A percentile compares a stretch with the other conserved stretches of the same genome.
Conservation (phyloP, 1,284 basidiomycete genomes). For the Sporisorium scitamineum region DNA sequence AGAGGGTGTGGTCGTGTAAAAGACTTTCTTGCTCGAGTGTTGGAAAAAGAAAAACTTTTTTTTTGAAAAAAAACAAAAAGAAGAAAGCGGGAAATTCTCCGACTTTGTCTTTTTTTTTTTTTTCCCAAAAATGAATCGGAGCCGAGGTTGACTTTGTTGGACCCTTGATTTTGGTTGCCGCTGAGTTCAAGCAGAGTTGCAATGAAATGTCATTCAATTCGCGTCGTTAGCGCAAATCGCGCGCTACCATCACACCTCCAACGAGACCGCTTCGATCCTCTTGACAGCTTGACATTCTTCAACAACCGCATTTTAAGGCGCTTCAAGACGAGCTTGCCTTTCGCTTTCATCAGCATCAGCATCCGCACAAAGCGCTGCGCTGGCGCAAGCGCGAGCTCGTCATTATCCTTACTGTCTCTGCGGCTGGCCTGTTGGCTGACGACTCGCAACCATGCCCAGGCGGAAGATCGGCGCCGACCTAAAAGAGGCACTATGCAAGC, state of each 20-base stretch:
- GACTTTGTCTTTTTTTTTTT: neutral
- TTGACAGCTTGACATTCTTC: slow-evolving; percentile 11
- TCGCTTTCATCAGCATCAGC: too few species aligned
- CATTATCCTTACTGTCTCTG: neutral
- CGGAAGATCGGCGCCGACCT: slow-evolving; percentile 56
- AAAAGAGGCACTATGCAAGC: slow-evolving; percentile 54
- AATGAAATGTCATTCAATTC: slow-evolving; percentile 57
- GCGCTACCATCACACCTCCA: slow-evolving; percentile 27
- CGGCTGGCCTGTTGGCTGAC: neutral
- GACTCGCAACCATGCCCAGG: slow-evolving; percentile 32
- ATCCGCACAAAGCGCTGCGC: neutral
- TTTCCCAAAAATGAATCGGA: slow-evolving; percentile 6
- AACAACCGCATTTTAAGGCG: neutral
- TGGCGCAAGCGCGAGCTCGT: neutral
- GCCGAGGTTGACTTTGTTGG: slow-evolving; percentile 7
- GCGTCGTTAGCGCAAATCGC: slow-evolving; percentile 6
- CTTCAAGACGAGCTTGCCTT: too few species aligned
- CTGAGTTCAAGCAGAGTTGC: slow-evolving; percentile 19
- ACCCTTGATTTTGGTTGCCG: slow-evolving; percentile 13
- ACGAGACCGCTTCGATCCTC: slow-evolving; percentile 47
- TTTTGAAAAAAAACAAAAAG: neutral
- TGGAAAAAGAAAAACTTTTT: slow-evolving; percentile 3
- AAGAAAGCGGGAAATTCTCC: slow-evolving; percentile 22
- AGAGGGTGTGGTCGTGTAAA: neutral
- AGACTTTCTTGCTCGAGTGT: neutral